Evolutionary conservation across 2,329 filamentous ascomycete genomes (phyloP), one percentile per base, ranked within the genome.

Genomic region (Ophiostoma ips): DNA sequence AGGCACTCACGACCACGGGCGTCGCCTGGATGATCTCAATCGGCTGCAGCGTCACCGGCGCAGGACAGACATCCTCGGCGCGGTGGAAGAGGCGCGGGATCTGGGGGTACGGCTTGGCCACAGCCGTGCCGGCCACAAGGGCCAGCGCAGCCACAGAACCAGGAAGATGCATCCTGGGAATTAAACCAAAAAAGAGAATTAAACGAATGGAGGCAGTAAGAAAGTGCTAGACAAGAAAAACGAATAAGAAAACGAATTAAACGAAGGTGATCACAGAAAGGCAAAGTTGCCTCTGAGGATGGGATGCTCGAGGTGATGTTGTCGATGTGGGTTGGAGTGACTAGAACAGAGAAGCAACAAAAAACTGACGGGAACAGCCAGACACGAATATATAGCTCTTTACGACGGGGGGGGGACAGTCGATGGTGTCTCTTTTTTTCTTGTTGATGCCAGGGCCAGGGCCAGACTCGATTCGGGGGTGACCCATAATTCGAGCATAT

Each of bases 1-100:
- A 50, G 15, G 46, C 21, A 24, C 55, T 47, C 8, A 56, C 9
- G 11, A 55, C 28, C 0, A 55, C 19, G 2, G 55, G 53, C 10
- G 49, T 49, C 33, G 33, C 18, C 5, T 48, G 52, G 11, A 55
- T n/a, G 5, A 55, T n/a, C 33, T 56, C 52, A 31, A 56, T 41
- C 6, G 56, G 56, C 48, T 57, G 56, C 2, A 57, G 19, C 1
- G 44, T 50, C 4, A 53, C 51, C 3, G 53, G 52, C 5, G 34
- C 46, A 0, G 56, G 55, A 18, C 55, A 56, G 15, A 30, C 21
- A 3, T 52, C 50, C 3, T 48, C 38, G 15, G 30, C 40, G 30
- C 41, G 45, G n/a, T 16, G 11, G 13, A 53, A 37, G 38, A 50
- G 12, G 16, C 21, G 41, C 11, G 30, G n/a, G 5, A 28, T 28